Evolutionary conservation across 805 yeast species (phyloP).

Genomic region (Saccharomycopsis malanga): DNA sequence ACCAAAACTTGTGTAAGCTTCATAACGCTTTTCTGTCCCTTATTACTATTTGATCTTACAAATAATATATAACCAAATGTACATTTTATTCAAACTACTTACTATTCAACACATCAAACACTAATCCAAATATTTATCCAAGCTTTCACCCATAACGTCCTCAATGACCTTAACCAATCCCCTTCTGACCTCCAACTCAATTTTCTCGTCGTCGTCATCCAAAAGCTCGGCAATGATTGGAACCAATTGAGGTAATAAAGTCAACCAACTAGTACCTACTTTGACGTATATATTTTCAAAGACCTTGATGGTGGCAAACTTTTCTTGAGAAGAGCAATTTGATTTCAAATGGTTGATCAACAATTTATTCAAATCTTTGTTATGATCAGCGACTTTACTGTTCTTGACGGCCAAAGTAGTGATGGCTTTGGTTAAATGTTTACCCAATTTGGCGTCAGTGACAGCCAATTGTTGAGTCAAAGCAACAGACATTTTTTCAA

Average conservation of each 20-base stretch:
- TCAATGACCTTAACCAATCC: conserved; percentile 90
- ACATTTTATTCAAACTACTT: no score
- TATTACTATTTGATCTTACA: no score
- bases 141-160: conserved; percentile 87
- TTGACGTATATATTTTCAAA: conserved; percentile 79
- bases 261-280: conserved; percentile 92
- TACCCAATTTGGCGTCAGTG: conserved; percentile 70
- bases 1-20: no score
- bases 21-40: no score
- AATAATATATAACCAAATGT: not conserved
- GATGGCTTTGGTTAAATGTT: conserved; percentile 72
- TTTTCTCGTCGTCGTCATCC: conserved; percentile 93
- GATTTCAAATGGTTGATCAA: conserved; percentile 64
- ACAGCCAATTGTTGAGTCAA: conserved; percentile 59
- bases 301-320: conserved; percentile 73
- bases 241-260: conserved; percentile 85
- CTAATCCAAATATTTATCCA: conserved; percentile 66
- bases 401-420: conserved; percentile 68
- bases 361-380: conserved; percentile 62
- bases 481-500: conserved; percentile 58
- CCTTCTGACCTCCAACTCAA: conserved; percentile 83
- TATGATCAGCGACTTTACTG: conserved; percentile 62
- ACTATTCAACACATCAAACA: no score
- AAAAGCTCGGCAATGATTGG: conserved; percentile 92
- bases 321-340: conserved; percentile 47